These are phyloP conservation scores for Amanita pseudoporphyria DNA, from an alignment of 768 basidiomycete species.

Conservation along the genomic window DNA sequence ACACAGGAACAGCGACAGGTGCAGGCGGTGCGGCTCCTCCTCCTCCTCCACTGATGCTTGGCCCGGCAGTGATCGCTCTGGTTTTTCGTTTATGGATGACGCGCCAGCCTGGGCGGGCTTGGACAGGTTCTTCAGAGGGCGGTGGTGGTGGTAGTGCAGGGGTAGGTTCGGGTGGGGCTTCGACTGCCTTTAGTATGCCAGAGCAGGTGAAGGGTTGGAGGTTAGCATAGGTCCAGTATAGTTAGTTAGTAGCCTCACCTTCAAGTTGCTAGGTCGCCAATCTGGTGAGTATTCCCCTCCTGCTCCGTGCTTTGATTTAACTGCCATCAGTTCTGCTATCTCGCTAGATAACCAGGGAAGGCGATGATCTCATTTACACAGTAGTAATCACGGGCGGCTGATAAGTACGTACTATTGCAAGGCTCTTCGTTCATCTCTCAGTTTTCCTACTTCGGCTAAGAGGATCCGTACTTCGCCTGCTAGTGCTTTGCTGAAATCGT, in stretches of 20 bases:
- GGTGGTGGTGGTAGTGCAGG: constrained; percentile 35
- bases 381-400: constrained; percentile 1
- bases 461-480: constrained; percentile 74
- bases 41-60: constrained; percentile 6
- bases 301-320: constrained; percentile 74
- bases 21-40: constrained; percentile 24
- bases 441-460: constrained; percentile 69
- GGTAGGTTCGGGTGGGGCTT: constrained; percentile 22
- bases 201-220: neutral
- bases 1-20: constrained; percentile 27
- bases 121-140: constrained; percentile 38
- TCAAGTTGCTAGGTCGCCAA: constrained; percentile 51
- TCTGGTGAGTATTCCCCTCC: constrained; percentile 72
- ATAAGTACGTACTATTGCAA: constrained; percentile 63
- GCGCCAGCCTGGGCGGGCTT: constrained; percentile 67
- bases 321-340: constrained; percentile 74
- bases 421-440: constrained; percentile 65
- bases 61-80: constrained; percentile 31
- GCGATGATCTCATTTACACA: neutral
- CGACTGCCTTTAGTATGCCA: constrained; percentile 21
- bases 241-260: constrained; percentile 7
- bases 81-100: constrained; percentile 56
- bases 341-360: constrained; percentile 36
- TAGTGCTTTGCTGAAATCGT: constrained; percentile 78
- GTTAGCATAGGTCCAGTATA: no score